A percentile compares a stretch with the other conserved stretches of the same genome.
These are phyloP conservation scores for Trichoderma aggressivum DNA, from an alignment of 2,329 filamentous ascomycete species.

Conservation along the genomic window DNA sequence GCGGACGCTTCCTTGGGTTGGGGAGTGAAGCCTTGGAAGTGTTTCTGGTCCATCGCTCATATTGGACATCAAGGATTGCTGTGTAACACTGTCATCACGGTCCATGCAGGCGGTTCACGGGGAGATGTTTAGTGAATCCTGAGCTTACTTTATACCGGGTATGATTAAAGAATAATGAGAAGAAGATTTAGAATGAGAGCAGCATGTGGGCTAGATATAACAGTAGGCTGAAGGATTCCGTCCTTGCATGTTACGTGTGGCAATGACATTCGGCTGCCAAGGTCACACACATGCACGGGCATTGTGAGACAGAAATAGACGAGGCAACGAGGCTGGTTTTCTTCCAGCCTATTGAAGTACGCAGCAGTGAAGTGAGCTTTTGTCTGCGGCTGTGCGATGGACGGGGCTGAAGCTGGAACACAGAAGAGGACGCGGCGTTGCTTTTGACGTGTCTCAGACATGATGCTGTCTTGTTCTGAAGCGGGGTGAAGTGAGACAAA, in stretches of 20 bases:
- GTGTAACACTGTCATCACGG: not conserved
- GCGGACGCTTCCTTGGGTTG: not conserved
- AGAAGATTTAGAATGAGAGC: not conserved
- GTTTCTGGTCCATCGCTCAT: not conserved
- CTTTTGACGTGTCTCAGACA: not conserved
- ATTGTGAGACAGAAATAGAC: not conserved
- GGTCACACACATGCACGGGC: not conserved
- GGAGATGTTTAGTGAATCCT: not conserved
- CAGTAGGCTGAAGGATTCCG: not conserved
- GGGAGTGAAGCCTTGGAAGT: not conserved
- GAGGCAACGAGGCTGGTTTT: not conserved
- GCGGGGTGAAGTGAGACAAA: too few species aligned
- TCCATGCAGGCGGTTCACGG: not conserved
- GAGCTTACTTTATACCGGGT: not conserved
- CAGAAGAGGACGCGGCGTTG: too few species aligned
- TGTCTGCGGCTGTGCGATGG: not conserved
- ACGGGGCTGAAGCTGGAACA: too few species aligned
- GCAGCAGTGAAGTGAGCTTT: not conserved
- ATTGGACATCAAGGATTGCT: not conserved
- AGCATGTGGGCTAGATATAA: not conserved
- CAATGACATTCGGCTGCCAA: not conserved
- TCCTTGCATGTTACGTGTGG: not conserved
- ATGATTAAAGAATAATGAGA: not conserved
- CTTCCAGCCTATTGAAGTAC: not conserved
- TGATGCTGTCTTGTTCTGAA: not conserved